Conservation (phyloP, 805 yeast genomes). For the Hanseniaspora osmophila region DNA sequence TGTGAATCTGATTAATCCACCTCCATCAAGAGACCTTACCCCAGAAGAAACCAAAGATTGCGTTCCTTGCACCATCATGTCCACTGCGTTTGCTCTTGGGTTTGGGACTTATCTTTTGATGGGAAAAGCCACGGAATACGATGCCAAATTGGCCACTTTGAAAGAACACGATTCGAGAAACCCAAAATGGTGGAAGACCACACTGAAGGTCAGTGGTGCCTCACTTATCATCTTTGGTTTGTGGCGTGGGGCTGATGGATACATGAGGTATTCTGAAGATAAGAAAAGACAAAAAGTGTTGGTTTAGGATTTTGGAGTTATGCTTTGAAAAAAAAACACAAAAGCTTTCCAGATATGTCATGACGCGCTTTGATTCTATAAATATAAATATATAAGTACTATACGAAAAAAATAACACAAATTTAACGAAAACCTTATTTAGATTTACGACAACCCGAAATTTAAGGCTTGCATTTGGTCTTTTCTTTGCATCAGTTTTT, state of each 20-base stretch:
- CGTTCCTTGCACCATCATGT: conserved; percentile 54
- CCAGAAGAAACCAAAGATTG: conserved; percentile 34
- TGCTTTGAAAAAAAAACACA: neutral
- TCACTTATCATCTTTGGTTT: conserved; percentile 43
- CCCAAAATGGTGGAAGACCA: conserved; percentile 50
- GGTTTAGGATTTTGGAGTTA: too few species aligned
- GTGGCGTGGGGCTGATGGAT: conserved; percentile 51
- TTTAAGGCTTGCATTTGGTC: conserved; percentile 11
- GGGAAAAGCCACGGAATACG: conserved; percentile 39
- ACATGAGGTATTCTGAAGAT: conserved; percentile 33
- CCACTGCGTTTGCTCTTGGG: conserved; percentile 40
- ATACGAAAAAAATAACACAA: neutral
- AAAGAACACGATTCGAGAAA: conserved; percentile 23
- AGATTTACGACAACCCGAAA: neutral
- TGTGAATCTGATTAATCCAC: conserved; percentile 36
- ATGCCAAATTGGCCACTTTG: conserved; percentile 21
- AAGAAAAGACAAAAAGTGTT: conserved; percentile 4
- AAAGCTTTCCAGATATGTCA: neutral
- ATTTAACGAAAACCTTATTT: neutral
- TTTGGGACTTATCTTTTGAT: conserved; percentile 52
- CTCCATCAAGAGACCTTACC: conserved; percentile 28
- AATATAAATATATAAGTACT: too few species aligned
- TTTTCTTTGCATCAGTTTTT: conserved; percentile 20
- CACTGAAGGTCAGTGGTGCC: conserved; percentile 40
- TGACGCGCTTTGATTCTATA: too few species aligned